A percentile compares a stretch with the other conserved stretches of the same genome.
Conservation (phyloP, 176 grass and related monocot species). For the Luzula sylvatica region DNA sequence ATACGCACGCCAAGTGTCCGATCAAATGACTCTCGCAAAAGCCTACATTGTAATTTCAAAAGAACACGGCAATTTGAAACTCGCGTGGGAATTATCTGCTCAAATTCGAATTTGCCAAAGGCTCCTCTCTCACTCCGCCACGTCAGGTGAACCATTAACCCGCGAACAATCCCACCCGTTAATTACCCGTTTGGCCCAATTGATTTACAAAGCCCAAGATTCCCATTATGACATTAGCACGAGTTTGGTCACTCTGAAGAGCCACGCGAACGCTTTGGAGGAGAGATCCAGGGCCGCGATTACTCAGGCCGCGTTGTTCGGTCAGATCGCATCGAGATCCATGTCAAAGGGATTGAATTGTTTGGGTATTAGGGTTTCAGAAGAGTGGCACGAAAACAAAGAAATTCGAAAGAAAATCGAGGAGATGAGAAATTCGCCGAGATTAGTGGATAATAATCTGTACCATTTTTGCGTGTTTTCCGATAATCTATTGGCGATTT, state of each 20-base stretch:
- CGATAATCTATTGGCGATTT: conserved; percentile 81
- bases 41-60: conserved; percentile 88
- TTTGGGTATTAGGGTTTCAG: conserved; percentile 63
- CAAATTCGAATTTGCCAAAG: conserved; percentile 86
- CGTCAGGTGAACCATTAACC: conserved; percentile 60
- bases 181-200: conserved; percentile 57
- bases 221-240: conserved; percentile 96
- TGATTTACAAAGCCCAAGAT: conserved; percentile 96
- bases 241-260: conserved; percentile 78
- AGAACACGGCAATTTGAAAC: conserved; percentile 81
- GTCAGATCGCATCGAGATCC: conserved; percentile 73
- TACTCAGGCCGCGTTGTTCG: conserved; percentile 79
- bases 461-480: conserved; percentile 98
- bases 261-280: conserved; percentile 63
- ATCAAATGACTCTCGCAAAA: conserved; percentile 97
- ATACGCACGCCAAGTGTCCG: conserved; percentile 73
- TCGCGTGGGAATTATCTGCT: conserved; percentile 92
- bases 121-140: conserved; percentile 77
- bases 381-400: conserved; percentile 64
- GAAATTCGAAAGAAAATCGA: conserved; percentile 45
- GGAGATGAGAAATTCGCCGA: conserved; percentile 69
- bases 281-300: conserved; percentile 86
- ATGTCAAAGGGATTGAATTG: conserved; percentile 71
- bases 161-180: conserved; percentile 65
- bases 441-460: conserved; percentile 93